phyloP scores from a whole-genome alignment of 108 stramenopile genomes.

The Nitzschia sp. region DNA sequence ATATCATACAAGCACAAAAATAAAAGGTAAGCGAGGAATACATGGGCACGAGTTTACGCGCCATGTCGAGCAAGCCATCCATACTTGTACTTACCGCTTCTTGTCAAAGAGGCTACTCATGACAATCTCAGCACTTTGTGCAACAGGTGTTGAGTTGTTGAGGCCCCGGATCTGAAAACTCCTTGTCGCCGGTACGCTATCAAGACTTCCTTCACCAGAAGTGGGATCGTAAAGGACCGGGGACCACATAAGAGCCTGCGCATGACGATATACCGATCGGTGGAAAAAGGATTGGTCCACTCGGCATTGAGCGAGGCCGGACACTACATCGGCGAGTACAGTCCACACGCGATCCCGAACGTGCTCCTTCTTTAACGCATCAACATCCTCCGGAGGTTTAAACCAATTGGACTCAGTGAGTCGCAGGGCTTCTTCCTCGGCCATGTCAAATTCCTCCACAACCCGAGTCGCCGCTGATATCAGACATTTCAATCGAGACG shows the following conservation, averaged over 20 bases:
- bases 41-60: background rate
- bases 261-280: slow-evolving; percentile 79
- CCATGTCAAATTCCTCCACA: slow-evolving; percentile 39
- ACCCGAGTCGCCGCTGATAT: slow-evolving; percentile 48
- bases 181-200: slow-evolving; percentile 46
- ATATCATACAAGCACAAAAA: slow-evolving; percentile 12
- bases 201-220: slow-evolving; percentile 41
- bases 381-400: slow-evolving; percentile 13
- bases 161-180: slow-evolving; percentile 52
- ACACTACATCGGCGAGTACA: slow-evolving; percentile 67
- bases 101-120: slow-evolving; percentile 75
- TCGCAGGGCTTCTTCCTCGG: slow-evolving; percentile 69
- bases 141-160: slow-evolving; percentile 44
- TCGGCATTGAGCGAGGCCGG: slow-evolving; percentile 68
- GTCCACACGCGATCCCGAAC: slow-evolving; percentile 61
- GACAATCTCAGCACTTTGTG: slow-evolving; percentile 54
- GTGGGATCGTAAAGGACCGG: slow-evolving; percentile 66
- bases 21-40: background rate
- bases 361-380: background rate
- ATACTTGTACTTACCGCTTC: slow-evolving; percentile 58
- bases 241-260: slow-evolving; percentile 83
- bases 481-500: slow-evolving; percentile 76
- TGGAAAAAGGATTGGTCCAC: slow-evolving; percentile 69
- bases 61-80: too few relatives aligned
- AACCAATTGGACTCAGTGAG: slow-evolving; percentile 55